These are phyloP conservation scores for Hypoxylon rickii DNA, from an alignment of 495 filamentous ascomycete genomes.

Conservation along the genomic window DNA sequence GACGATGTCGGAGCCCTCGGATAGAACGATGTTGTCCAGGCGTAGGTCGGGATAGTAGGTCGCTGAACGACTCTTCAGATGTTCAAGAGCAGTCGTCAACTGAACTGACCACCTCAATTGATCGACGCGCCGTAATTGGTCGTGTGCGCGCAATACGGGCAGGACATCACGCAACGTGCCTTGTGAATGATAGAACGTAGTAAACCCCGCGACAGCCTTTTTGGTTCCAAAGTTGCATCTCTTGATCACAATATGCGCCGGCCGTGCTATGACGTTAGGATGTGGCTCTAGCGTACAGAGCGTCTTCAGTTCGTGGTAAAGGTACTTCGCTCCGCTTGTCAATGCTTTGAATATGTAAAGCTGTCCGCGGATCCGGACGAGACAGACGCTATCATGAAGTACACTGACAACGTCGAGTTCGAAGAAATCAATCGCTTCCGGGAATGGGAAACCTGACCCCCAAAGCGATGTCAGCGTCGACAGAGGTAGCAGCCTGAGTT, in stretches of 20 bases:
- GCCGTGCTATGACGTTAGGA: conserved; percentile 47
- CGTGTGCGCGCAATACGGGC: conserved; percentile 47
- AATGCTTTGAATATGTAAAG: conserved; percentile 55
- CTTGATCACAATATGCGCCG: conserved; percentile 52
- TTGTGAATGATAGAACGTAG: conserved; percentile 45
- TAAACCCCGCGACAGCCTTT: conserved; percentile 51
- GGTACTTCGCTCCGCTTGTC: conserved; percentile 52
- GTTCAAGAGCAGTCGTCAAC: conserved; percentile 46
- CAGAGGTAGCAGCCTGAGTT: conserved; percentile 44
- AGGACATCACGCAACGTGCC: conserved; percentile 51
- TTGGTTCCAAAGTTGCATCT: conserved; percentile 51
- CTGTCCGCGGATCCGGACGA: conserved; percentile 42
- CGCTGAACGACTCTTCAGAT: conserved; percentile 40
- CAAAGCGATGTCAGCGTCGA: conserved; percentile 36
- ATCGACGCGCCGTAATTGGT: conserved; percentile 37
- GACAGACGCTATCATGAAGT: conserved; percentile 52
- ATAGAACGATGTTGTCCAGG: conserved; percentile 54
- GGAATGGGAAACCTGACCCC: conserved; percentile 35
- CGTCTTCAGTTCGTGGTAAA: conserved; percentile 53
- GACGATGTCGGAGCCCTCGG: conserved; percentile 43
- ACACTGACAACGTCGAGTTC: conserved; percentile 46
- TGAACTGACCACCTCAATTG: conserved; percentile 52
- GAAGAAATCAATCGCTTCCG: conserved; percentile 45
- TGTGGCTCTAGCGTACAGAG: conserved; percentile 49
- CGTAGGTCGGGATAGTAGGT: conserved; percentile 56